Evolutionary conservation across 2,329 filamentous ascomycete genomes (phyloP).

Genomic region (Acephala macrosclerotiorum): DNA sequence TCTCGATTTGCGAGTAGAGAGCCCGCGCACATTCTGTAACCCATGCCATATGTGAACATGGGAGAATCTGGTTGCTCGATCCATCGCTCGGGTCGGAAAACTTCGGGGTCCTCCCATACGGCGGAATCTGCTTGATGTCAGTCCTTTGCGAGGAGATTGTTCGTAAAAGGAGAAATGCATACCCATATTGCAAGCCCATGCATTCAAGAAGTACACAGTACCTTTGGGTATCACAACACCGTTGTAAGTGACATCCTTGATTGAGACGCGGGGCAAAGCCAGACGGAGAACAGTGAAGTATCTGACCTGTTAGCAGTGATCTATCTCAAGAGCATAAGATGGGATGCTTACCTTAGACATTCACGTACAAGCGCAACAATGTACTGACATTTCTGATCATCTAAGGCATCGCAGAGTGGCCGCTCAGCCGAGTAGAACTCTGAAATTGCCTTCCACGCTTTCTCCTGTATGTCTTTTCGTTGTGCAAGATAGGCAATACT

Average conservation of each 20-base stretch:
- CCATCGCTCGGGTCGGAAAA: conserved; percentile 69
- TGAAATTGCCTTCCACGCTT: conserved; percentile 62
- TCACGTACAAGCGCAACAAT: conserved; percentile 69
- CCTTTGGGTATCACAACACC: conserved; percentile 66
- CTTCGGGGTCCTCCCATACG: conserved; percentile 64
- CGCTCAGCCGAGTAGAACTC: conserved; percentile 58
- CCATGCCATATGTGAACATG: conserved; percentile 70
- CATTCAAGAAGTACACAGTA: conserved; percentile 70
- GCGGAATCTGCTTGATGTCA: conserved; percentile 50
- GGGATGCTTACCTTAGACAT: conserved; percentile 55
- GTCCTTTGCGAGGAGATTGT: background rate
- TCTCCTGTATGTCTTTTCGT: conserved; percentile 67
- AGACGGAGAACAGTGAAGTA: conserved; percentile 70
- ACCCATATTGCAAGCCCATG: conserved; percentile 75
- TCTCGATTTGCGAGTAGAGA: conserved; percentile 69
- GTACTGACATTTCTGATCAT: conserved; percentile 70
- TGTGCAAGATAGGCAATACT: conserved; percentile 66
- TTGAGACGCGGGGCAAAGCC: conserved; percentile 66
- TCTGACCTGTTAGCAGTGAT: conserved; percentile 33
- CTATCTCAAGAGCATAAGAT: background rate
- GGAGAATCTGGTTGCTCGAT: conserved; percentile 65
- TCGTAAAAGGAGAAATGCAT: conserved; percentile 35
- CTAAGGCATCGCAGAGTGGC: conserved; percentile 65
- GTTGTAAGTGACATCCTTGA: conserved; percentile 65
- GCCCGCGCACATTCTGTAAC: conserved; percentile 73